Conservation (phyloP, 2,329 filamentous ascomycete genomes). For the Tympanopsis confertula region DNA sequence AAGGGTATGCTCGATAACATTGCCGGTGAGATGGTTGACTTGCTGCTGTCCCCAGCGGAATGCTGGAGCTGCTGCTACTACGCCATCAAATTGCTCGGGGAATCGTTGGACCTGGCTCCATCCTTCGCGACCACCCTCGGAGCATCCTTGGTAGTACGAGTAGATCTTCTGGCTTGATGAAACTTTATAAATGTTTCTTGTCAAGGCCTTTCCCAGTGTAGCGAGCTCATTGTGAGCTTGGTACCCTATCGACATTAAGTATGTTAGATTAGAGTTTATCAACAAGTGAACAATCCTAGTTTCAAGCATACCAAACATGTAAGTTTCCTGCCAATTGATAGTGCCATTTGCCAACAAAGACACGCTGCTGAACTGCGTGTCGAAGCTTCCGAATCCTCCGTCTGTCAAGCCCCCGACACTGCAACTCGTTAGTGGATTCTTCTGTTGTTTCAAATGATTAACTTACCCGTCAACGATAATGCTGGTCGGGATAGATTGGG, state of each 20-base stretch:
- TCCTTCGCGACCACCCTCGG: conserved; percentile 36
- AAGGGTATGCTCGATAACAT: conserved; percentile 23
- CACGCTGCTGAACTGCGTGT: conserved; percentile 20
- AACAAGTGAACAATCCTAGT: too few relatives aligned
- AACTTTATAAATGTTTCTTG: conserved; percentile 26
- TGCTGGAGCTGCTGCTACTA: conserved; percentile 31
- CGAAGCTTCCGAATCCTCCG: conserved; percentile 35
- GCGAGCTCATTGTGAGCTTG: conserved; percentile 21
- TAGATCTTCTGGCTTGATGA: conserved; percentile 16
- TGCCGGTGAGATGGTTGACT: conserved; percentile 25
- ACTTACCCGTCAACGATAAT: conserved; percentile 27
- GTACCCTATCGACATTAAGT: too few relatives aligned
- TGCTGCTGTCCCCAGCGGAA: conserved; percentile 32
- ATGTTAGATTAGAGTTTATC: too few relatives aligned
- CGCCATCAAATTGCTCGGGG: conserved; percentile 32
- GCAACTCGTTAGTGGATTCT: too few relatives aligned
- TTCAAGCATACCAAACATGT: conserved; percentile 25
- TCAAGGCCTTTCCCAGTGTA: conserved; percentile 27
- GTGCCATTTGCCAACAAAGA: conserved; percentile 25
- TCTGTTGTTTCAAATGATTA: too few relatives aligned
- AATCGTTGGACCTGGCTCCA: conserved; percentile 38
- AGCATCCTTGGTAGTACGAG: conserved; percentile 41
- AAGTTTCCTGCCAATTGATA: conserved; percentile 19
- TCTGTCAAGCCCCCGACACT: conserved; percentile 34
- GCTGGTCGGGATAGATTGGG: conserved; percentile 20